Conservation (phyloP, 2,329 filamentous ascomycete genomes). For the Microcyclosporella mali region DNA sequence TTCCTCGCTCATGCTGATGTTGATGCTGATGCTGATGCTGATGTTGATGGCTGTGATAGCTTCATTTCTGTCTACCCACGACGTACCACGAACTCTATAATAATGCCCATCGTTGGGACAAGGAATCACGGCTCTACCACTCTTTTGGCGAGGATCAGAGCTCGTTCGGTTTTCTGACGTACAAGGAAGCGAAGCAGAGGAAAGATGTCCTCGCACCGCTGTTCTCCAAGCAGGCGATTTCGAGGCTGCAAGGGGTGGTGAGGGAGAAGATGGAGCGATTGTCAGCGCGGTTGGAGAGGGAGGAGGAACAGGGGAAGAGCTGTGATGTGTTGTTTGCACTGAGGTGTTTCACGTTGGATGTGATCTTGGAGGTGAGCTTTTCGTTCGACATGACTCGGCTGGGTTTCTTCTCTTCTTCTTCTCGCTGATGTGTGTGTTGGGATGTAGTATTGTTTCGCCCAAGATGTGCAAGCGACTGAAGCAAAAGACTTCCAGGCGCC, state of each 20-base stretch:
- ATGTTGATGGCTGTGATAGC: slow-evolving; percentile 20
- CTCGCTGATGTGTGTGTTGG: too few relatives aligned
- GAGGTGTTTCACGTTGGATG: slow-evolving; percentile 35
- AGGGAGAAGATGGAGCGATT: slow-evolving; percentile 28
- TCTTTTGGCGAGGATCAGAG: slow-evolving; percentile 39
- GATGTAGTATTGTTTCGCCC: slow-evolving; percentile 36
- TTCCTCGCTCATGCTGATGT: not conserved
- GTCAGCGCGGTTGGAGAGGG: slow-evolving; percentile 5
- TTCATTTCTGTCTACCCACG: slow-evolving; percentile 39
- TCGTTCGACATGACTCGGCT: too few relatives aligned
- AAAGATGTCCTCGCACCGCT: slow-evolving; percentile 38
- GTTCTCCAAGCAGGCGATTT: slow-evolving; percentile 38
- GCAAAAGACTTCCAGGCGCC: slow-evolving; percentile 37
- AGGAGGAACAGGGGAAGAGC: slow-evolving; percentile 4
- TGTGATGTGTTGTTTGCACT: slow-evolving; percentile 32
- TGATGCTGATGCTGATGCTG: not conserved
- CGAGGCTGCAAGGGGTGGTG: slow-evolving; percentile 33
- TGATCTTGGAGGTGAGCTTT: slow-evolving; percentile 29
- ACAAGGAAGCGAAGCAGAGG: slow-evolving; percentile 36
- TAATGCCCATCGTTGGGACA: slow-evolving; percentile 38
- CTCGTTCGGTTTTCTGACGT: slow-evolving; percentile 39
- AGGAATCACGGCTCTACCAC: slow-evolving; percentile 36
- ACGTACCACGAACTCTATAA: slow-evolving; percentile 43
- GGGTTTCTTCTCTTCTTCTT: too few relatives aligned
- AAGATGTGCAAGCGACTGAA: slow-evolving; percentile 35